A percentile compares a stretch with the other conserved stretches of the same genome.
These are phyloP conservation scores for Scedosporium apiospermum DNA, from an alignment of 2,329 filamentous ascomycete species.

Conservation along the genomic window DNA sequence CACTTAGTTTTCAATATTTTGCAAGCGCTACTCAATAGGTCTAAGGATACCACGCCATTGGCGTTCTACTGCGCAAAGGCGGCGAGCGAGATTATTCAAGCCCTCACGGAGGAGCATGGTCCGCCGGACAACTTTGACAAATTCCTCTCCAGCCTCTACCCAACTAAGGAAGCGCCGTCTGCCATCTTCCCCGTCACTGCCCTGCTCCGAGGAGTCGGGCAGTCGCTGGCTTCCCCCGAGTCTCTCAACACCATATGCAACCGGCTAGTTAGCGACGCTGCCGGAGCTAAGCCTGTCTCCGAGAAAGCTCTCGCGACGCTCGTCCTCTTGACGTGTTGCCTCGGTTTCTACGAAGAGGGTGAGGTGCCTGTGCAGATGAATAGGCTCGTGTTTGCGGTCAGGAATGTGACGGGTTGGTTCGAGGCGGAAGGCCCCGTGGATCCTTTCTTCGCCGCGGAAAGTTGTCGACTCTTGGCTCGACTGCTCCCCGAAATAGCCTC, in stretches of 20 bases:
- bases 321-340: constrained; percentile 43
- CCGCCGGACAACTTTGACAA: constrained; percentile 35
- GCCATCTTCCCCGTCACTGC: constrained; percentile 40
- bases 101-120: constrained; percentile 36
- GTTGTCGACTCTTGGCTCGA: constrained; percentile 45
- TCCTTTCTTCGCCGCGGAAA: constrained; percentile 35
- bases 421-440: constrained; percentile 37
- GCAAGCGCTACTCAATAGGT: constrained; percentile 16
- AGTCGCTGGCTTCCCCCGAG: constrained; percentile 38
- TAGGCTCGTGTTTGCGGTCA: constrained; percentile 72
- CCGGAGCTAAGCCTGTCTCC: constrained; percentile 32
- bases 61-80: constrained; percentile 44
- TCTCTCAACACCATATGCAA: constrained; percentile 45
- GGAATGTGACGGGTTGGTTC: constrained; percentile 66
- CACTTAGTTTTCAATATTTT: neutral
- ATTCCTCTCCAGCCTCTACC: constrained; percentile 32
- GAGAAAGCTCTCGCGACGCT: constrained; percentile 38
- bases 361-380: constrained; percentile 52
- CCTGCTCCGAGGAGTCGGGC: constrained; percentile 41
- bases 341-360: constrained; percentile 40
- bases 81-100: constrained; percentile 39
- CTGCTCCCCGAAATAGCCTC: constrained; percentile 68
- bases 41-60: constrained; percentile 29
- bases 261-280: constrained; percentile 50
- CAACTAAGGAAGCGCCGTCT: constrained; percentile 35